Conservation (phyloP, 1,284 basidiomycete species). For the Kwoniella shivajii region DNA sequence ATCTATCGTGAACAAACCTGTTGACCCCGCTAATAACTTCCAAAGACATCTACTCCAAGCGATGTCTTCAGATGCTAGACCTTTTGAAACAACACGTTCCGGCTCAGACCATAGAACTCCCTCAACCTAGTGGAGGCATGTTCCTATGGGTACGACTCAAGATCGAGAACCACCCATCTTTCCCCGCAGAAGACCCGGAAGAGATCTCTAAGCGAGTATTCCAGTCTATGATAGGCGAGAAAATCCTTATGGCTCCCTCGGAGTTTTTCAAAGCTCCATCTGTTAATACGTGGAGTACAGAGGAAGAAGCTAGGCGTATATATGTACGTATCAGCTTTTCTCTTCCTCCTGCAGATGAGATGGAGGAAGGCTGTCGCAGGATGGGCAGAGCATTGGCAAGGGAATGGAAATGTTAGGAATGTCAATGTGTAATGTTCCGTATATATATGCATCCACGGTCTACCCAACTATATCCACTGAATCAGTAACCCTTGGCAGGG, state of each 20-base stretch:
- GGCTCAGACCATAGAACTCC: slow-evolving; percentile 24
- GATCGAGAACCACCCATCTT: slow-evolving; percentile 39
- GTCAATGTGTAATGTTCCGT: background rate
- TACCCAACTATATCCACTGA: too few species aligned
- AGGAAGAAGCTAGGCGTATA: slow-evolving; percentile 36
- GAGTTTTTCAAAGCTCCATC: slow-evolving; percentile 40
- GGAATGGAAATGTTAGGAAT: slow-evolving; percentile 25
- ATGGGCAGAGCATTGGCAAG: slow-evolving; percentile 32
- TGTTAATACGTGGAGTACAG: slow-evolving; percentile 20
- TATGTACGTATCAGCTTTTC: slow-evolving; percentile 42
- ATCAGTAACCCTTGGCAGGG: slow-evolving; percentile 18
- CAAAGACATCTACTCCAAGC: slow-evolving; percentile 35
- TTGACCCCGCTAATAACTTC: background rate
- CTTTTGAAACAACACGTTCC: slow-evolving; percentile 38
- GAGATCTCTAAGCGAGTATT: slow-evolving; percentile 36
- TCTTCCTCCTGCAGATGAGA: slow-evolving; percentile 30
- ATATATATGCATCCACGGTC: background rate
- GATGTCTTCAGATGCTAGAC: slow-evolving; percentile 32
- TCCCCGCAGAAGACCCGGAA: slow-evolving; percentile 24
- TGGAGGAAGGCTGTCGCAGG: slow-evolving; percentile 43
- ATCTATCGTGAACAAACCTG: background rate
- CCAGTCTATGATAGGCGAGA: slow-evolving; percentile 29
- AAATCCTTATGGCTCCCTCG: slow-evolving; percentile 35
- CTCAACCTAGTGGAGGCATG: slow-evolving; percentile 41
- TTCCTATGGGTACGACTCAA: slow-evolving; percentile 46